Conservation (phyloP, 2,329 filamentous ascomycete species). For the Biscogniauxia marginata region DNA sequence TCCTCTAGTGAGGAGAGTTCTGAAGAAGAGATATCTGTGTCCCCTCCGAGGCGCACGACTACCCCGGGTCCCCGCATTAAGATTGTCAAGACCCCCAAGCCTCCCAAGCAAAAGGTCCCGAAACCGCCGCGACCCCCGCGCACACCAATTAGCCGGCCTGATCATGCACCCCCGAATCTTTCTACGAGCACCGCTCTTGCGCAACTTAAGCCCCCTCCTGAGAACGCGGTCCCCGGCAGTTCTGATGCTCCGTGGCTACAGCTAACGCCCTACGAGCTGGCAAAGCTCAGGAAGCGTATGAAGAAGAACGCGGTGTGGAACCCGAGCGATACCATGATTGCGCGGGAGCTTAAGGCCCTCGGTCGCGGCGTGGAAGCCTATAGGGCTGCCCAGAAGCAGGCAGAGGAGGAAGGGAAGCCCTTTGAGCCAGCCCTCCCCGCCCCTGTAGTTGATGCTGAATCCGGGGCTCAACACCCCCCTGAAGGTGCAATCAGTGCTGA, state of each 20-base stretch:
- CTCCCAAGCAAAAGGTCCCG: constrained; percentile 42
- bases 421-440: constrained; percentile 51
- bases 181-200: constrained; percentile 41
- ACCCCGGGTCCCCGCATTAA: constrained; percentile 49
- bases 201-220: constrained; percentile 56
- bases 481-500: constrained; percentile 61
- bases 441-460: constrained; percentile 47
- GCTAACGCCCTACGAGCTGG: constrained; percentile 63
- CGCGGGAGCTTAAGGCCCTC: constrained; percentile 70
- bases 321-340: constrained; percentile 83
- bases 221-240: constrained; percentile 58
- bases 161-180: constrained; percentile 40
- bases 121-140: constrained; percentile 30
- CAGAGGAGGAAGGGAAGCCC: constrained; percentile 62
- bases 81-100: constrained; percentile 45
- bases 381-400: constrained; percentile 60
- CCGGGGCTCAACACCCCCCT: constrained; percentile 52
- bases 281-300: constrained; percentile 76
- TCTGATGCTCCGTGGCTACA: constrained; percentile 64
- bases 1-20: constrained; percentile 54
- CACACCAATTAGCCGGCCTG: constrained; percentile 33
- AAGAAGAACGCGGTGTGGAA: constrained; percentile 89
- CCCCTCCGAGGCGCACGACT: constrained; percentile 36
- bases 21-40: constrained; percentile 47
- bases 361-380: constrained; percentile 66